These are phyloP conservation scores for Chenopodium album DNA, from an alignment of 148 eudicot genomes.

Conservation along the genomic window DNA sequence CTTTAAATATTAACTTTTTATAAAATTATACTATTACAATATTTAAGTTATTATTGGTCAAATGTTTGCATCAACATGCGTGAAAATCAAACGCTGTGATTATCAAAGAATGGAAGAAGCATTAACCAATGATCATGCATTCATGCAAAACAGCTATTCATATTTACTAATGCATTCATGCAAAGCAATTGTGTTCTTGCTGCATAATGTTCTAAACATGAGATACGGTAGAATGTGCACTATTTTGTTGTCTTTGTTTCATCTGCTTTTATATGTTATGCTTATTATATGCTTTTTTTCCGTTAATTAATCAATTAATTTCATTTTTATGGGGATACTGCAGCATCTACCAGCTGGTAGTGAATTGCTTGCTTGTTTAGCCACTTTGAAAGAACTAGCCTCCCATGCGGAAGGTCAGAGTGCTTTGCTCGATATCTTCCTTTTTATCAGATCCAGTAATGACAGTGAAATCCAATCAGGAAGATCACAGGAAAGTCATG, in stretches of 20 bases:
- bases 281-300: neutral
- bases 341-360: slow-evolving; percentile 81
- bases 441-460: slow-evolving; percentile 37
- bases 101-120: too few relatives aligned
- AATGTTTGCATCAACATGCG: too few relatives aligned
- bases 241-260: neutral
- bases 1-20: too few relatives aligned
- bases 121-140: neutral
- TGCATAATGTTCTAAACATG: neutral
- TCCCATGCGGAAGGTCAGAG: slow-evolving; percentile 58
- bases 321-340: slow-evolving; percentile 2
- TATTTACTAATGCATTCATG: neutral
- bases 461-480: slow-evolving; percentile 41
- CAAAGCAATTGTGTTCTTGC: neutral
- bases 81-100: too few relatives aligned
- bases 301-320: neutral
- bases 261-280: neutral
- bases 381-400: slow-evolving; percentile 57
- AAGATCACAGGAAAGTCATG: slow-evolving; percentile 39
- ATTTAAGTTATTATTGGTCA: too few relatives aligned
- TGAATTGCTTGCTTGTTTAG: slow-evolving; percentile 74
- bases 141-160: neutral
- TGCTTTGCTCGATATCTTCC: slow-evolving; percentile 53
- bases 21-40: too few relatives aligned
- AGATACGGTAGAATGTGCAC: neutral